Evolutionary conservation across 202 grass and related monocot genomes (phyloP).

Genomic region (Panicum virgatum): DNA sequence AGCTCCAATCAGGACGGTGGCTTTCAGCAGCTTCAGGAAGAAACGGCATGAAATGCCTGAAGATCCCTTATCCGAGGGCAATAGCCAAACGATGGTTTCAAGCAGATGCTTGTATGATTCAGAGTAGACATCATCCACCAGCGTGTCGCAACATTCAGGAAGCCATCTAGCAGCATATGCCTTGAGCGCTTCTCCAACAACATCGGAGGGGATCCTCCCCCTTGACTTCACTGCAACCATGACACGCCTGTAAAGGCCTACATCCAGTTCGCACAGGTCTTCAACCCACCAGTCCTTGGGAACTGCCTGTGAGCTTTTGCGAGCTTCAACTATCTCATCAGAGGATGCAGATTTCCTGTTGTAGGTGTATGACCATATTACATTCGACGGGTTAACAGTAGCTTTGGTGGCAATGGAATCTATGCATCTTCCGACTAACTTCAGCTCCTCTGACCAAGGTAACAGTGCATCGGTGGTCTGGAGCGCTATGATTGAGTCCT

Average conservation of each 20-base stretch:
- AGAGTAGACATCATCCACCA: constrained; percentile 47
- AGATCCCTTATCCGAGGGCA: constrained; percentile 70
- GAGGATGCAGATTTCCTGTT: constrained; percentile 65
- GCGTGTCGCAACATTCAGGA: constrained; percentile 55
- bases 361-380: constrained; percentile 82
- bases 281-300: constrained; percentile 93
- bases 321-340: constrained; percentile 65
- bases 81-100: constrained; percentile 83
- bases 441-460: constrained; percentile 80
- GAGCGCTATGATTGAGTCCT: constrained; percentile 81
- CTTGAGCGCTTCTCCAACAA: constrained; percentile 77
- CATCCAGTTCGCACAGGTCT: constrained; percentile 93
- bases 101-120: constrained; percentile 61
- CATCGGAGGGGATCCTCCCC: constrained; percentile 64
- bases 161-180: constrained; percentile 86
- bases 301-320: constrained; percentile 27
- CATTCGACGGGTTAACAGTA: constrained; percentile 54
- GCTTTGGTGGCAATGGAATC: constrained; percentile 81
- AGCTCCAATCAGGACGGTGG: constrained; percentile 60
- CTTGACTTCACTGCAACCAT: constrained; percentile 86
- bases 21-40: constrained; percentile 79
- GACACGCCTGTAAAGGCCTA: constrained; percentile 77
- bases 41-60: constrained; percentile 74
- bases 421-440: constrained; percentile 72
- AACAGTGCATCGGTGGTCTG: constrained; percentile 65